Evolutionary conservation across 228 moss, liverwort and hornwort species (phyloP).

Genomic region (Sphagnum magellanicum): DNA sequence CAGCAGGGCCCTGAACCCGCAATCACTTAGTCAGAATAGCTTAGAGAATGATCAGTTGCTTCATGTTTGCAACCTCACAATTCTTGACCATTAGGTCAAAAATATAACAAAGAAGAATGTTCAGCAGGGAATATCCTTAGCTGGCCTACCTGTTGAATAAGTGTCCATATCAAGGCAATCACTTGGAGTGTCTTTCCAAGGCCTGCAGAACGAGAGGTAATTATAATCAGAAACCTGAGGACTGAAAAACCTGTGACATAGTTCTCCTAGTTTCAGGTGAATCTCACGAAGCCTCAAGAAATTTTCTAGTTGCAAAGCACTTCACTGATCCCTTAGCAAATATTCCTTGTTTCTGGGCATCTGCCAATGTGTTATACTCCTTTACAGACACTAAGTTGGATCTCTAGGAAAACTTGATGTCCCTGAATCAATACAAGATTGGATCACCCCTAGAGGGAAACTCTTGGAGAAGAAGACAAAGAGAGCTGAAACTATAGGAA

Average conservation of each 20-base stretch:
- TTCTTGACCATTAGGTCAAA: not conserved
- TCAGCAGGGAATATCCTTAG: not conserved
- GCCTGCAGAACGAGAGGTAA: slow-evolving; percentile 27
- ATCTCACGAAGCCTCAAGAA: too few relatives aligned
- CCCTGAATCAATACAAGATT: too few relatives aligned
- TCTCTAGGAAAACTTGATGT: too few relatives aligned
- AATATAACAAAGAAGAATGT: not conserved
- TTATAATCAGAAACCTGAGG: not conserved
- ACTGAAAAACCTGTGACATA: too few relatives aligned
- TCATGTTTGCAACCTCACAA: not conserved
- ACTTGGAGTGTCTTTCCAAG: slow-evolving; percentile 94
- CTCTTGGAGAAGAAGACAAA: not conserved
- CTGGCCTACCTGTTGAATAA: slow-evolving; percentile 60
- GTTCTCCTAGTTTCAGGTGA: too few relatives aligned
- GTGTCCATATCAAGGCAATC: slow-evolving; percentile 84
- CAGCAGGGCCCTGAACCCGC: slow-evolving; percentile 45
- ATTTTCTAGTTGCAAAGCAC: too few relatives aligned
- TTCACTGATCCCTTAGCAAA: too few relatives aligned
- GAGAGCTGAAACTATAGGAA: not conserved
- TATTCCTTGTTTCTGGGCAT: too few relatives aligned
- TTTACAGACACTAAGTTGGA: too few relatives aligned
- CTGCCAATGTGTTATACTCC: too few relatives aligned
- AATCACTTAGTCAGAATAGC: not conserved
- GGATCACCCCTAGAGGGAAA: not conserved
- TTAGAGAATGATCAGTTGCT: not conserved